These are phyloP conservation scores for Pseudevernia furfuracea DNA, from an alignment of 495 filamentous ascomycete species.

Conservation along the genomic window DNA sequence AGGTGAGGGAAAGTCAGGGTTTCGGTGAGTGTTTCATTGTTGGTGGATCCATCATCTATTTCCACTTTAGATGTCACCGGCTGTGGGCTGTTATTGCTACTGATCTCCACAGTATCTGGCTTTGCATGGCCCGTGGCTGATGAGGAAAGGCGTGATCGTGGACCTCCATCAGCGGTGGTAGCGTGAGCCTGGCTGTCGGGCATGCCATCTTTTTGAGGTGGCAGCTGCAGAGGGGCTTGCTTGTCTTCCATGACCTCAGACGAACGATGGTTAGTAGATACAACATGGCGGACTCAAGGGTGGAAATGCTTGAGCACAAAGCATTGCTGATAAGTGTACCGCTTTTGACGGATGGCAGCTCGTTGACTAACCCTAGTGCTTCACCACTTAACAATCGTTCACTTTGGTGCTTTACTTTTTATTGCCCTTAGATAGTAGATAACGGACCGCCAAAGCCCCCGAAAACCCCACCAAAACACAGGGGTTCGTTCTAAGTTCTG, in stretches of 20 bases:
- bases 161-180: neutral
- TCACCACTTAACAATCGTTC: too few species aligned
- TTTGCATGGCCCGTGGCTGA: neutral
- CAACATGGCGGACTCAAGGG: neutral
- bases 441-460: too few species aligned
- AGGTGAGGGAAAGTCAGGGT: constrained; percentile 30
- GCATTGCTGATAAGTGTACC: neutral
- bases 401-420: too few species aligned
- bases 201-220: neutral
- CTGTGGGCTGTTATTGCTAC: neutral
- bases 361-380: neutral
- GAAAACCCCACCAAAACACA: too few species aligned
- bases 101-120: neutral
- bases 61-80: neutral
- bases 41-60: neutral
- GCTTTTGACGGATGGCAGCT: neutral
- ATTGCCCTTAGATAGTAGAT: too few species aligned
- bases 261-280: neutral
- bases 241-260: constrained; percentile 10
- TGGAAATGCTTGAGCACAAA: neutral
- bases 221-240: neutral
- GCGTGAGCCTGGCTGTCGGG: neutral
- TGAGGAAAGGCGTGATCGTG: neutral
- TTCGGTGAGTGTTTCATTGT: neutral
- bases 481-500: too few species aligned